Evolutionary conservation across 2,329 filamentous ascomycete species (phyloP), one percentile per base, ranked within the genome.

Genomic region (Penicillium crustosum): DNA sequence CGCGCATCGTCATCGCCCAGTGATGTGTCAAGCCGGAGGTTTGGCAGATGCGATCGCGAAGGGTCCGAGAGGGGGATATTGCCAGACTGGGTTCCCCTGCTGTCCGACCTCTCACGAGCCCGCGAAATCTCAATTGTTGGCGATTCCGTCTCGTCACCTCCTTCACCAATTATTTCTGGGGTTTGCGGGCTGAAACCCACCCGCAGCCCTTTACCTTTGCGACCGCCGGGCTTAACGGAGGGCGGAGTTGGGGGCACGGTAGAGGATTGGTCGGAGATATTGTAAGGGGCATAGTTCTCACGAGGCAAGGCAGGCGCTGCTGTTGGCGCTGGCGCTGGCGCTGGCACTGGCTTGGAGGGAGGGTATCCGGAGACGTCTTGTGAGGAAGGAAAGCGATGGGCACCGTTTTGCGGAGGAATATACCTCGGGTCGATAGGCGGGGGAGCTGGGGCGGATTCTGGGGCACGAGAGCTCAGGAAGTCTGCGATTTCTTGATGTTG

Each of bases 81-180:
- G 29, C 51, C 57, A 9, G 62, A 53, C 35, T 66, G 61, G n/a
- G 57, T 21, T 38, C 60, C 55, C 38, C 56, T 65, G 19, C 62
- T 43, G 12, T 42, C 63, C 27, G 60, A 57, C 29, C 59, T 65
- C 53, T 62, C 70, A 70, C 65, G 71, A 70, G 59, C 79, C 70
- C 79, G 82, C 6, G 86, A 87, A 54, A 96, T 88, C 70, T 94
- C 89, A 21, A 86, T 79, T 2, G 87, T 84, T 2, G 90, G 89
- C 9, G 83, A 78, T 53, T 90, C 86, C 54, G 89, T 88, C 73
- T 96, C 92, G 69, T 97, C 93, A 35, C 93, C 93, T 57, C 93
- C 93, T 74, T 93, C 88, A 47, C 93, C 93, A 69, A 97, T 97
- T 61, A 96, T 76, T 47, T 91, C 89, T 7, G 93, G 92, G 54